Evolutionary conservation across 1,284 basidiomycete species (phyloP).

Genomic region (Pascua guehoae): DNA sequence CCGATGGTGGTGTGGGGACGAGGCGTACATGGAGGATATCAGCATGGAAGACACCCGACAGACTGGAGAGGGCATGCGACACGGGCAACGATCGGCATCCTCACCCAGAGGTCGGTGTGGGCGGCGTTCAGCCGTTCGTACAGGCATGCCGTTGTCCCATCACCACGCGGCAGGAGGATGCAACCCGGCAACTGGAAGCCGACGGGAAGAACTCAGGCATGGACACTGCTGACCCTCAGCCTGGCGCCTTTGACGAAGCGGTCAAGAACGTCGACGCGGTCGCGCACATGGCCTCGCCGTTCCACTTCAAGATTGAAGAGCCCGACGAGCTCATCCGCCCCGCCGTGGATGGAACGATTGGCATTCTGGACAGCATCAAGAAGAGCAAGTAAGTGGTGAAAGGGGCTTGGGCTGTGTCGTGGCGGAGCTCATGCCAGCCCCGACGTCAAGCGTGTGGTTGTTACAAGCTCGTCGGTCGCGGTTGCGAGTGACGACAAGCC

Average conservation of each 20-base stretch:
- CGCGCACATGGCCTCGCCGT: constrained; percentile 31
- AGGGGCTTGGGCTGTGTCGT: not conserved
- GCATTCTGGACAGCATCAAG: constrained; percentile 57
- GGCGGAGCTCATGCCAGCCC: constrained; percentile 27
- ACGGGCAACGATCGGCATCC: too few relatives aligned
- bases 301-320: constrained; percentile 41
- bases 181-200: too few relatives aligned
- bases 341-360: constrained; percentile 61
- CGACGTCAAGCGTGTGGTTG: constrained; percentile 61
- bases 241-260: constrained; percentile 66
- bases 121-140: too few relatives aligned
- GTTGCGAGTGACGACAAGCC: not conserved
- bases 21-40: too few relatives aligned
- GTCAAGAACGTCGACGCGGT: constrained; percentile 61
- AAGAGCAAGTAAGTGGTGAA: constrained; percentile 52
- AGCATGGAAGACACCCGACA: too few relatives aligned
- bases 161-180: too few relatives aligned
- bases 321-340: constrained; percentile 58
- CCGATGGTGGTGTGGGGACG: too few relatives aligned
- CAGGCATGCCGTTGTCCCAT: too few relatives aligned
- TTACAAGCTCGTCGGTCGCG: constrained; percentile 49
- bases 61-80: too few relatives aligned
- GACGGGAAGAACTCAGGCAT: not conserved
- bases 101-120: too few relatives aligned
- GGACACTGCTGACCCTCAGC: constrained; percentile 36